These are phyloP conservation scores for Beauveria rudraprayagi DNA, from an alignment of 2,329 filamentous ascomycete genomes.

Conservation along the genomic window DNA sequence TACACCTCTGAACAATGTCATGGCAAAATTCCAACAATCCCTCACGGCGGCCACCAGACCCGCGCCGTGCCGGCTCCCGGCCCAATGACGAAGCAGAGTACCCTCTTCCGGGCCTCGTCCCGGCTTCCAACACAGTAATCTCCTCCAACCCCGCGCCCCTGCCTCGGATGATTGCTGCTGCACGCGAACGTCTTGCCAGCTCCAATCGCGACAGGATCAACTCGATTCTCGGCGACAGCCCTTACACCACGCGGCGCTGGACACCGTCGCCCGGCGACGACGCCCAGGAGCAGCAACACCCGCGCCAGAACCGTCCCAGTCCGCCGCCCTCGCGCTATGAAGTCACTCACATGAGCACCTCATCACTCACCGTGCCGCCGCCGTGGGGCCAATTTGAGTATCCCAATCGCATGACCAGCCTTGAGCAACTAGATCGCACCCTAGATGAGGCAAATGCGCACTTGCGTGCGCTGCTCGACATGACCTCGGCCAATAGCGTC, in stretches of 20 bases:
- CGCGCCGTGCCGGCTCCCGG: background rate
- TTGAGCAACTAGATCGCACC: slow-evolving; percentile 31
- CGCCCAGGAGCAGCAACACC: background rate
- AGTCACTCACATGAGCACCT: background rate
- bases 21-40: slow-evolving; percentile 6
- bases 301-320: background rate
- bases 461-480: slow-evolving; percentile 35
- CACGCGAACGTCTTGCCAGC: background rate
- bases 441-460: slow-evolving; percentile 37
- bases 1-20: background rate
- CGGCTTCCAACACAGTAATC: background rate
- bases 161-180: background rate
- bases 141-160: background rate
- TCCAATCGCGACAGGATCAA: slow-evolving; percentile 2
- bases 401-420: slow-evolving; percentile 16
- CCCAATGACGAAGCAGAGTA: background rate
- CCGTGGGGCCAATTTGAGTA: background rate
- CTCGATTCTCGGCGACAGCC: slow-evolving; percentile 5
- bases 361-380: background rate
- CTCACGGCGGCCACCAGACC: background rate
- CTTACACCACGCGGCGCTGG: slow-evolving; percentile 9
- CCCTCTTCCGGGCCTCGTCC: background rate
- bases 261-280: background rate
- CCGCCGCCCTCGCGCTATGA: background rate
- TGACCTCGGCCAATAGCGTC: slow-evolving; percentile 25